Percentiles rank a stretch among this genome's conserved stretches.
These are phyloP conservation scores for Chlorociboria aeruginascens DNA, from an alignment of 495 filamentous ascomycete genomes.

Conservation along the genomic window DNA sequence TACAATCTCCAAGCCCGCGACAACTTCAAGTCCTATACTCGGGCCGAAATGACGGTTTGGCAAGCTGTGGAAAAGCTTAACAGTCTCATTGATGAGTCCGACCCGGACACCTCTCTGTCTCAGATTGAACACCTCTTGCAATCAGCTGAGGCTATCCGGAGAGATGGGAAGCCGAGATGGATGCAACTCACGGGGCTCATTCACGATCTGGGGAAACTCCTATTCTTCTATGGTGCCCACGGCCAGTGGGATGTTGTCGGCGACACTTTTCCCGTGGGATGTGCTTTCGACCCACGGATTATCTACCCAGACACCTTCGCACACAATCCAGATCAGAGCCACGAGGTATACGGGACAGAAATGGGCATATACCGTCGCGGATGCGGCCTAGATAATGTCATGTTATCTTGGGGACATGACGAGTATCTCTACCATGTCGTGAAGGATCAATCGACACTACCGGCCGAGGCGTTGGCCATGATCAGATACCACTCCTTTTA, in stretches of 20 bases:
- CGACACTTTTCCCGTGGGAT: conserved; percentile 87
- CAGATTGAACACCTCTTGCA: conserved; percentile 86
- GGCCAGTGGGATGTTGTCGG: conserved; percentile 93
- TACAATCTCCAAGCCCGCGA: conserved; percentile 70
- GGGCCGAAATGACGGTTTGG: conserved; percentile 75
- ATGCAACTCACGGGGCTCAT: conserved; percentile 86
- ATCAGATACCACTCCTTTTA: conserved; percentile 87
- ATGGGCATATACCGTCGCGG: conserved; percentile 67
- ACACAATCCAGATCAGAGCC: conserved; percentile 48
- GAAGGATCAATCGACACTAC: conserved; percentile 65
- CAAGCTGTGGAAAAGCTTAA: conserved; percentile 84
- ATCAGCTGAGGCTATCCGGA: conserved; percentile 73
- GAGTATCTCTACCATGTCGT: conserved; percentile 82
- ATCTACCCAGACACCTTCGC: conserved; percentile 69
- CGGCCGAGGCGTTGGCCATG: conserved; percentile 75
- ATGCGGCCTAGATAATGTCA: conserved; percentile 71
- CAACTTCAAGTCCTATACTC: conserved; percentile 51
- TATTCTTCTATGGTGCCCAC: conserved; percentile 69
- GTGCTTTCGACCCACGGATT: conserved; percentile 61
- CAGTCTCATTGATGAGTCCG: conserved; percentile 76
- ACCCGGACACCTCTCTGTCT: conserved; percentile 74
- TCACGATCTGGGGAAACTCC: conserved; percentile 80
- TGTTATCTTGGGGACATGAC: conserved; percentile 88
- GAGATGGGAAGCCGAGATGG: conserved; percentile 84
- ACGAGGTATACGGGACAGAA: conserved; percentile 57